Conservation (phyloP, 1,139 yeast genomes). For the Lodderomyces metapsilosis region DNA sequence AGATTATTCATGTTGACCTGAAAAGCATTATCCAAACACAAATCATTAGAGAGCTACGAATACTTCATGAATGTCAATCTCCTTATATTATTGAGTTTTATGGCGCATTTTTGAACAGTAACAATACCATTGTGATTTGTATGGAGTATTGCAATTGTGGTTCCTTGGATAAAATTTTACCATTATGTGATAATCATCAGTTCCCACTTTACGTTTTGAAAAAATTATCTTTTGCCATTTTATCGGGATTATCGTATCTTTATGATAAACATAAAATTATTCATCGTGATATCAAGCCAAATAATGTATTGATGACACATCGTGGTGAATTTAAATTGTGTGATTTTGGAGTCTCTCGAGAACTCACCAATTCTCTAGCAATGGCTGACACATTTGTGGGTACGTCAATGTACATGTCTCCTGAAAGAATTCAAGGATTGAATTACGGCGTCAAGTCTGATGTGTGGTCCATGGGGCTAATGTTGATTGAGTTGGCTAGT, state of each 20-base stretch:
- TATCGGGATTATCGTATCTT: constrained; percentile 77
- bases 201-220: constrained; percentile 68
- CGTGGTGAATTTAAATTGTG: constrained; percentile 80
- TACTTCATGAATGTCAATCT: constrained; percentile 84
- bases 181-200: constrained; percentile 38
- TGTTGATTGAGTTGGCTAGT: constrained; percentile 82
- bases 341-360: constrained; percentile 94
- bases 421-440: constrained; percentile 94
- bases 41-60: constrained; percentile 81
- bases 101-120: constrained; percentile 76
- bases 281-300: constrained; percentile 72
- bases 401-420: constrained; percentile 96
- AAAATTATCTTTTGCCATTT: constrained; percentile 72
- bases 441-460: constrained; percentile 91
- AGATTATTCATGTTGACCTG: constrained; percentile 82
- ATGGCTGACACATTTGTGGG: constrained; percentile 96
- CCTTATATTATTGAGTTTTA: constrained; percentile 85
- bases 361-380: constrained; percentile 78
- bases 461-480: constrained; percentile 93
- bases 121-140: constrained; percentile 72
- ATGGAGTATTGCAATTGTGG: constrained; percentile 98
- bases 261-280: constrained; percentile 83
- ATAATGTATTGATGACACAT: constrained; percentile 65
- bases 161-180: constrained; percentile 78
- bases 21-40: constrained; percentile 81